These are phyloP conservation scores for Misopates orontium DNA, from an alignment of 257 asterid genomes.

Conservation along the genomic window DNA sequence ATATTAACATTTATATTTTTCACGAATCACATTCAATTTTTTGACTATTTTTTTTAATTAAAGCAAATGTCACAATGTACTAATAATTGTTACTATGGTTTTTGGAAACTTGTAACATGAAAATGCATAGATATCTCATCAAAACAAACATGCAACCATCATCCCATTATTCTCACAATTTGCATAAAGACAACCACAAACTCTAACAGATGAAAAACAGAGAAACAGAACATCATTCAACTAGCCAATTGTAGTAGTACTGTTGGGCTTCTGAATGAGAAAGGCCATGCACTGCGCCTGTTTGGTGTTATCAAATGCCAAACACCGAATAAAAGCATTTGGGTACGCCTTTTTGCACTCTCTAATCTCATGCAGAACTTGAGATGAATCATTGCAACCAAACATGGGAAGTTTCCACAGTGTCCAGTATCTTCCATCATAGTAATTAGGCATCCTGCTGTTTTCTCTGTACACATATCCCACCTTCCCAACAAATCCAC, in stretches of 20 bases:
- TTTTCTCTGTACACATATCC: conserved; percentile 38
- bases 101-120: no score
- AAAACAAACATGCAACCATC: no score
- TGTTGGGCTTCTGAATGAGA: conserved; percentile 45
- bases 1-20: no score
- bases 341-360: conserved; percentile 54
- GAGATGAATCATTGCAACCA: conserved; percentile 38
- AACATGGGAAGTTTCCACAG: conserved; percentile 50
- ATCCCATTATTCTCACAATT: no score
- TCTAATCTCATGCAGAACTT: conserved; percentile 43
- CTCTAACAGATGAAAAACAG: no score
- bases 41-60: no score
- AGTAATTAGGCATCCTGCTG: conserved; percentile 41
- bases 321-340: conserved; percentile 50
- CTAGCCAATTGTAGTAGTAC: not conserved
- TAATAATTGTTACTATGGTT: no score
- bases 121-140: no score
- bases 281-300: conserved; percentile 60
- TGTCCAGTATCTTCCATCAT: conserved; percentile 48
- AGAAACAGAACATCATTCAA: no score
- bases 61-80: no score
- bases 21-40: no score
- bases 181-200: no score
- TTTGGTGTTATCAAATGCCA: conserved; percentile 48
- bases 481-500: conserved; percentile 15